Conservation (phyloP, 352 stramenopile species). For the Pythium coloratum region DNA sequence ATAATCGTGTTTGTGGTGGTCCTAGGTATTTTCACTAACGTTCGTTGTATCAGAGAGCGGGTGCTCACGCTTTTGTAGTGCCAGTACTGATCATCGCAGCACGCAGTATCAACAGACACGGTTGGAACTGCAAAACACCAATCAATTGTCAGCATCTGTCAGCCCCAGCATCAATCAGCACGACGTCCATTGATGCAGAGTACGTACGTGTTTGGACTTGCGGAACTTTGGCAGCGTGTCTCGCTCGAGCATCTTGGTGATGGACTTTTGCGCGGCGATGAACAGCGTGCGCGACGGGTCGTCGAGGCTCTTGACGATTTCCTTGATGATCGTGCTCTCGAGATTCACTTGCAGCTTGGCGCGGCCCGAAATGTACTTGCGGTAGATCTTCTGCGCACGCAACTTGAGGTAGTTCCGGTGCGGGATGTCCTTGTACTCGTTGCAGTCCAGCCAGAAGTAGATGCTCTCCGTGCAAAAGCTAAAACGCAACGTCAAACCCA, state of each 20-base stretch:
- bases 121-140: slow-evolving; percentile 21
- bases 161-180: neutral
- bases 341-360: slow-evolving; percentile 75
- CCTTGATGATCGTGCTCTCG: slow-evolving; percentile 51
- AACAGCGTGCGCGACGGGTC: slow-evolving; percentile 63
- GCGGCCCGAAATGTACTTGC: slow-evolving; percentile 69
- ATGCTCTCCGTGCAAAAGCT: slow-evolving; percentile 82
- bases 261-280: slow-evolving; percentile 52
- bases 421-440: slow-evolving; percentile 79
- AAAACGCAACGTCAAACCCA: neutral
- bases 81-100: slow-evolving; percentile 8
- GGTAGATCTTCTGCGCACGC: slow-evolving; percentile 77
- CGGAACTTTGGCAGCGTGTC: slow-evolving; percentile 76
- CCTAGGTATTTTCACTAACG: neutral
- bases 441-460: slow-evolving; percentile 85
- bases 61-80: neutral
- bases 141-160: neutral
- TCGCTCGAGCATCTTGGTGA: slow-evolving; percentile 77
- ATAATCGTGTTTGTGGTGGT: neutral
- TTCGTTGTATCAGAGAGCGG: neutral
- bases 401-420: slow-evolving; percentile 74
- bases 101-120: slow-evolving; percentile 22
- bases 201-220: slow-evolving; percentile 66
- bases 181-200: neutral
- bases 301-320: slow-evolving; percentile 58